Base-by-base conservation (phyloP, 306 rosid genomes). In the Benincasa hispida region DNA sequence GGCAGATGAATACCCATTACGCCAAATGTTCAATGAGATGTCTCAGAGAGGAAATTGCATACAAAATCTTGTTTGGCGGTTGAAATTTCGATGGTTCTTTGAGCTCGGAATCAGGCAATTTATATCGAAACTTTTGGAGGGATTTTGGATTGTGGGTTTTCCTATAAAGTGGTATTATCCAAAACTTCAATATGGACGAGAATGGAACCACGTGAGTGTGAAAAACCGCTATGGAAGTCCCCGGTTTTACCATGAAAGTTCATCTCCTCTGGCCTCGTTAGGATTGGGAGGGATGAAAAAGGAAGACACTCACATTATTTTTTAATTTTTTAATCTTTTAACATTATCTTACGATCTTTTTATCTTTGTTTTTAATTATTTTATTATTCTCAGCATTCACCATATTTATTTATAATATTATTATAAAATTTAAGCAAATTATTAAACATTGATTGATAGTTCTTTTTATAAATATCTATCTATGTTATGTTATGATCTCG, bases 1-100 rank as follows among this genome's bases (percentile, higher is more conserved):
- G 81, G 75, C 45, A 81, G n/a, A 60, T 78, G 77, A 37, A 81
- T 45, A 74, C 89, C 87, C 85, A 81, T 83, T 5, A 7, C 37
- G 21, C 27, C 1, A 72, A 72, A 8, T 45, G 75, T 45, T 69
- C 37, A 57, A 69, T 27, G 56, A 42, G 45, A 69, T 45, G 75
- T 12, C 50, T 14, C n/a, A 21, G 1, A 42, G 74, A 67, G 74
- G 45, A 72, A 17, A 7, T 10, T 42, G 55, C 1, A 27, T 5
- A 22, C 5, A 4, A 25, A 47, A 17, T 4, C 9, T 25, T 2
- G 9, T 22, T 68, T 24, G 54, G 30, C 30, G 21, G 32, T 28
- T 45, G 0, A 12, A 28, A 24, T 17, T 72, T 72, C 4, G 27
- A 30, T 72, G 61, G 0, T 3, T 48, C 28, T 17, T 32, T 8